phyloP scores from a whole-genome alignment of 768 basidiomycete species.

The Daedaleopsis nitida region DNA sequence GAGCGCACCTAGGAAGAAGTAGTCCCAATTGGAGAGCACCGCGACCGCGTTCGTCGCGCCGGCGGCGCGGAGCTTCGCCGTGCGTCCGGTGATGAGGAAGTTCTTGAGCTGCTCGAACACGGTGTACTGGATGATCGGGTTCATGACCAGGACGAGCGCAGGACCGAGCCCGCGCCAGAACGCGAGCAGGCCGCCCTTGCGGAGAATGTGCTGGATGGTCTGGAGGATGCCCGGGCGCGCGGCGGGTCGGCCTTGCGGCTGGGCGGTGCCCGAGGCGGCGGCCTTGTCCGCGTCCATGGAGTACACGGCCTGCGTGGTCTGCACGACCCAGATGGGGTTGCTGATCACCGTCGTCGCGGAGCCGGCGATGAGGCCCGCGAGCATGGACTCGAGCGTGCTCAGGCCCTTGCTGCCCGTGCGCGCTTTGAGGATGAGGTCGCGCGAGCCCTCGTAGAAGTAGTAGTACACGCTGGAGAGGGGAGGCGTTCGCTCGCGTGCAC shows the following conservation, averaged over 20 bases:
- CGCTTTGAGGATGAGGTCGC: conserved; percentile 52
- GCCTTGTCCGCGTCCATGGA: conserved; percentile 40
- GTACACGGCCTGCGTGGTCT: conserved; percentile 83
- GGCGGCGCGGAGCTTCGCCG: conserved; percentile 50
- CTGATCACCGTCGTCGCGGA: conserved; percentile 85
- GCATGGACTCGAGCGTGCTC: conserved; percentile 84
- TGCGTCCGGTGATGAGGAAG: conserved; percentile 63
- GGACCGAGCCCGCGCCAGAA: conserved; percentile 95
- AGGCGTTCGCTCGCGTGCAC: background rate
- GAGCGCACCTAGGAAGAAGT: conserved; percentile 92
- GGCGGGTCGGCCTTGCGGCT: background rate
- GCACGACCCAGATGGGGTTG: conserved; percentile 97
- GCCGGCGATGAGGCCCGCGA: conserved; percentile 87
- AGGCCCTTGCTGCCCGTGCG: conserved; percentile 67
- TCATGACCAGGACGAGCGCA: conserved; percentile 90
- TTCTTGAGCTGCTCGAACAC: conserved; percentile 97
- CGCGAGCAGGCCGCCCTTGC: conserved; percentile 74
- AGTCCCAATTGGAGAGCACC: conserved; percentile 80
- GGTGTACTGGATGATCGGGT: conserved; percentile 94
- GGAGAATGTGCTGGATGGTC: conserved; percentile 68
- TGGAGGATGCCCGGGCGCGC: conserved; percentile 43
- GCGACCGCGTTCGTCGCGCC: conserved; percentile 46
- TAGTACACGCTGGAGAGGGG: conserved; percentile 74
- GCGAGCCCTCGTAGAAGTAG: conserved; percentile 82
- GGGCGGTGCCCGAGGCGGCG: background rate